Evolutionary conservation across 192 early-diverging fungal species (phyloP).

Genomic region (Oehlia diaphana): DNA sequence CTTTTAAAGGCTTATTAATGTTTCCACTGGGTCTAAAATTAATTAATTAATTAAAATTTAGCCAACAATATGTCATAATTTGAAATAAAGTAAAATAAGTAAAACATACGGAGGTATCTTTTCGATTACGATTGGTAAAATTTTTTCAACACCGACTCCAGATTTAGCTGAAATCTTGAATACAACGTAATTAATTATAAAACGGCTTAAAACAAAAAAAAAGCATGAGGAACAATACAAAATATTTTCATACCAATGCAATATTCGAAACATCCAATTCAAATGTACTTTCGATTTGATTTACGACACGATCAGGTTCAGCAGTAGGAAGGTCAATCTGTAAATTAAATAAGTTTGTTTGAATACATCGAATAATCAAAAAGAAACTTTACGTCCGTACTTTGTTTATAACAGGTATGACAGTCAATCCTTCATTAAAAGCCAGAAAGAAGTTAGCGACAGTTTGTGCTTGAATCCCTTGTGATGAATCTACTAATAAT

Average conservation of each 20-base stretch:
- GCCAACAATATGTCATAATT: not conserved
- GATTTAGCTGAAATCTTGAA: constrained; percentile 86
- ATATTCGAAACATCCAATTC: constrained; percentile 71
- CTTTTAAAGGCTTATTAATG: constrained; percentile 69
- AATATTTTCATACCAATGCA: constrained; percentile 34
- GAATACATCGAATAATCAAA: not conserved
- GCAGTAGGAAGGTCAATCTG: constrained; percentile 89
- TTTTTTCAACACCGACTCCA: constrained; percentile 66
- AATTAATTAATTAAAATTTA: not conserved
- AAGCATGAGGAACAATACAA: not conserved
- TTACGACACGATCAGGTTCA: constrained; percentile 71
- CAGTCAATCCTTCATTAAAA: constrained; percentile 79
- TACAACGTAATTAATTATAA: constrained; percentile 1
- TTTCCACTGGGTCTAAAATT: constrained; percentile 60
- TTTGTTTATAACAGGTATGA: constrained; percentile 94
- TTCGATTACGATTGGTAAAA: constrained; percentile 81
- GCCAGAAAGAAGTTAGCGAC: constrained; percentile 97
- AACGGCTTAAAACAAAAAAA: not conserved
- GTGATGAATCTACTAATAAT: constrained; percentile 88
- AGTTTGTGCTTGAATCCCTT: constrained; percentile 98
- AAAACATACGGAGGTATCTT: constrained; percentile 61
- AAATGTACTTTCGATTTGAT: constrained; percentile 86
- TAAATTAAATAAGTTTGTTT: not conserved
- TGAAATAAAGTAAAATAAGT: not conserved
- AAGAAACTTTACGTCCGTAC: constrained; percentile 28